Evolutionary conservation across 768 basidiomycete species (phyloP).

Genomic region (Hericium coralloides): DNA sequence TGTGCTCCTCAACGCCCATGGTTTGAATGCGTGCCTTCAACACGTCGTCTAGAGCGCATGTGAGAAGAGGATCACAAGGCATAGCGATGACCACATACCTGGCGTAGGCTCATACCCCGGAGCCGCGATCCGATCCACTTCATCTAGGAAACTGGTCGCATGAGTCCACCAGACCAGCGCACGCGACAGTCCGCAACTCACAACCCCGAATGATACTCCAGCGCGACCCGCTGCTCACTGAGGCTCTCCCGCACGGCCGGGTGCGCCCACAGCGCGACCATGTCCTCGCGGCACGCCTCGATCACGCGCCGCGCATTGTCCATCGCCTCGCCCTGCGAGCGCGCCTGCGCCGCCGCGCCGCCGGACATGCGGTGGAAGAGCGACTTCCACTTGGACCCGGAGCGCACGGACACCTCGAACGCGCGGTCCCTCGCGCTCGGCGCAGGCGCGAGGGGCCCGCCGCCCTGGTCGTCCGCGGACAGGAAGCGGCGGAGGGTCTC

Average conservation of each 20-base stretch:
- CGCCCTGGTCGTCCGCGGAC: conserved; percentile 21
- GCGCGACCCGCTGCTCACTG: conserved; percentile 31
- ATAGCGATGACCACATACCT: conserved; percentile 25
- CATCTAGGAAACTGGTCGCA: conserved; percentile 44
- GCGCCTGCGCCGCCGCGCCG: conserved; percentile 12
- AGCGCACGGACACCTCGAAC: conserved; percentile 39
- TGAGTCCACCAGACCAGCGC: not conserved
- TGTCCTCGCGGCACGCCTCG: conserved; percentile 45
- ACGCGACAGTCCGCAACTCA: conserved; percentile 26
- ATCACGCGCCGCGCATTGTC: conserved; percentile 37
- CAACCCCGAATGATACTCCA: conserved; percentile 57
- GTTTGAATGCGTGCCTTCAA: conserved; percentile 57
- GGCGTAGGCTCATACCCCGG: conserved; percentile 43
- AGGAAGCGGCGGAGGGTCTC: conserved; percentile 36
- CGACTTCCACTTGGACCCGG: conserved; percentile 39
- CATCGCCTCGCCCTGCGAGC: conserved; percentile 24
- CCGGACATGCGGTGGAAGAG: conserved; percentile 19
- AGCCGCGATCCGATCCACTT: conserved; percentile 40
- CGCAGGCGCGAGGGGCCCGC: conserved; percentile 11
- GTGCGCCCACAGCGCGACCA: conserved; percentile 45
- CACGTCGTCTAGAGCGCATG: conserved; percentile 41
- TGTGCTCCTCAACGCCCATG: conserved; percentile 56
- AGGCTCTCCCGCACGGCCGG: conserved; percentile 34
- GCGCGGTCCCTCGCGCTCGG: conserved; percentile 28
- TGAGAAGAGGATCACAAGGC: not conserved